phyloP scores from a whole-genome alignment of 768 basidiomycete genomes.

The Tricholoma hemisulphureum region DNA sequence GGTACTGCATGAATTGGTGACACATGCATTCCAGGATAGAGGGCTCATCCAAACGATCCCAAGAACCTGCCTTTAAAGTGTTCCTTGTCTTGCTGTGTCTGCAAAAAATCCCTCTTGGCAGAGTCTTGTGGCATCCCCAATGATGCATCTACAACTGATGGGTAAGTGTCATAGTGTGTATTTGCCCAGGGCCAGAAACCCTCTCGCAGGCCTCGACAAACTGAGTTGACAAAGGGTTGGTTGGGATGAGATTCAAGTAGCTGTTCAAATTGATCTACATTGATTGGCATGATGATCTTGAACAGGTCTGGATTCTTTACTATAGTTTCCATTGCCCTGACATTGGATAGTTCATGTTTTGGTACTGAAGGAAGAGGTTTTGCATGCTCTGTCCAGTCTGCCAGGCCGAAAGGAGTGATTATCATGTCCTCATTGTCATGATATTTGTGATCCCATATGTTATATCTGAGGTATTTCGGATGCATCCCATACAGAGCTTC shows the following conservation, averaged over 20 bases:
- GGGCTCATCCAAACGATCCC: slow-evolving; percentile 1
- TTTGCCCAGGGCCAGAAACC: neutral
- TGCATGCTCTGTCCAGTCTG: neutral
- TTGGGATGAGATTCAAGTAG: neutral
- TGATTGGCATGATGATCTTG: neutral
- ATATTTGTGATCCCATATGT: too few relatives aligned
- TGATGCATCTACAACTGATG: neutral
- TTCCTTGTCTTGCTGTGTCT: neutral
- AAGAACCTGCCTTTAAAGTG: neutral
- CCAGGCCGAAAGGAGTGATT: too few relatives aligned
- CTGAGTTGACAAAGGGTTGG: neutral
- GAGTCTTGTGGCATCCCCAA: neutral
- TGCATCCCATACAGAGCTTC: too few relatives aligned
- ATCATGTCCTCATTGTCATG: too few relatives aligned
- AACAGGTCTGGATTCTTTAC: neutral
- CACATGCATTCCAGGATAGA: neutral
- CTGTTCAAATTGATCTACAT: neutral
- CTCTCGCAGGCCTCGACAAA: neutral
- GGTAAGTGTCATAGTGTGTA: too few relatives aligned
- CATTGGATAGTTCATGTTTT: neutral
- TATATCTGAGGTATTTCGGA: too few relatives aligned
- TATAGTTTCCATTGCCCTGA: neutral
- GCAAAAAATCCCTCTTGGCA: neutral
- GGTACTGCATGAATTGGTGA: slow-evolving; percentile 40
- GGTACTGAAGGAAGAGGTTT: neutral